Base-by-base conservation (phyloP, 2,329 filamentous ascomycete species). In the Microsporum canis region DNA sequence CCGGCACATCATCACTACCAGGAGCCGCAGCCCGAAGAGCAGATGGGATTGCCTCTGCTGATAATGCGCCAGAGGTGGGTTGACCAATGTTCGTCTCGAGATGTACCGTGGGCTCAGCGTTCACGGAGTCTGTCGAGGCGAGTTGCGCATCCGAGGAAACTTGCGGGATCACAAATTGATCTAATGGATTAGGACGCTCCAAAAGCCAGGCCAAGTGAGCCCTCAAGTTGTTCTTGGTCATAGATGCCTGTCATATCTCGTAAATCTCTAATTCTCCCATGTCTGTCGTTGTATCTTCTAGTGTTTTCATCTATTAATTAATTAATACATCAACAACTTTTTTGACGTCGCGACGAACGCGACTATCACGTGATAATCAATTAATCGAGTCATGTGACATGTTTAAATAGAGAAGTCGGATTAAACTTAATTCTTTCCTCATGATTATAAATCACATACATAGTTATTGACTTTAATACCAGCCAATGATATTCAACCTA, bases 201-300 rank as follows among this genome's bases (percentile, higher is more conserved):
- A 79, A 65, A 62, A 79, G 74, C 77, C 77, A 79, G 70, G 73
- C 70, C 62, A 79, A 71, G 69, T 78, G 76, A 66, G 70, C 66
- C 59, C 69, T 68, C 59, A 79, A 65, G 66, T 79, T 79, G 70
- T 77, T 73, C 67, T 72, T 78, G 70, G 77, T 79, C 77, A 79
- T 79, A 73, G 70, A 72, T 73, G 65, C 70, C 66, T 69, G 34
- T 68, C 67, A 68, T 68, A 59, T 64, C 65, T 67, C 36, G 45
- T 6, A 53, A 59, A 34, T 27, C 10, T 27, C 38, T 49, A 34
- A 33, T 6, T 17, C 45, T 33, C 34, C 27, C 49, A 53, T 53
- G 49, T 31, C 33, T 12, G 5, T 23, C 10, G 47, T n/a, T 41
- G 56, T 23, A 27, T 53, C 31, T 14, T 8, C 23, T 8, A 47